Evolutionary conservation across 2,329 filamentous ascomycete genomes (phyloP).

Genomic region (Phaeosphaeriaceae sp.): DNA sequence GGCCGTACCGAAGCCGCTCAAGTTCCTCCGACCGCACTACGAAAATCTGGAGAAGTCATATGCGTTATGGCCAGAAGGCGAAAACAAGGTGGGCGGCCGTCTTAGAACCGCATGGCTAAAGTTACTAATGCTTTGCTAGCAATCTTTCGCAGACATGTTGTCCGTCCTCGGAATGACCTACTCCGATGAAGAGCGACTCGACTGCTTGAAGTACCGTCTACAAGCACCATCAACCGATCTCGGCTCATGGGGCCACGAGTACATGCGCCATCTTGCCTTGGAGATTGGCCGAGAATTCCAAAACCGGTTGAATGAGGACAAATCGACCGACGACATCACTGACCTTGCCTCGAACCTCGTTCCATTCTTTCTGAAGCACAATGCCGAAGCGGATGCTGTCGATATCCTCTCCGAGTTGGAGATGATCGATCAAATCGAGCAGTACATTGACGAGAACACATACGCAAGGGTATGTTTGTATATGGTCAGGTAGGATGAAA

Average conservation of each 20-base stretch:
- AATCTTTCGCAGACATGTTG: slow-evolving; percentile 87
- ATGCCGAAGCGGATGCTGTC: slow-evolving; percentile 96
- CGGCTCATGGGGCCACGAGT: slow-evolving; percentile 97
- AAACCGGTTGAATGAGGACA: slow-evolving; percentile 84
- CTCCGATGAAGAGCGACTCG: slow-evolving; percentile 92
- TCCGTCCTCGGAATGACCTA: slow-evolving; percentile 99
- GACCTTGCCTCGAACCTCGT: slow-evolving; percentile 85
- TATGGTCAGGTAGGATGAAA: slow-evolving; percentile 74
- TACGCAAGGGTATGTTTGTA: slow-evolving; percentile 94
- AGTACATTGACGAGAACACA: slow-evolving; percentile 91
- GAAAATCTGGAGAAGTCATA: slow-evolving; percentile 86
- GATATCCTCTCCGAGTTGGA: slow-evolving; percentile 97
- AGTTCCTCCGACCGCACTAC: slow-evolving; percentile 97
- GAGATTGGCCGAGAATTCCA: slow-evolving; percentile 96
- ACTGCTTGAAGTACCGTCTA: slow-evolving; percentile 94
- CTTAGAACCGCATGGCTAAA: too few species aligned
- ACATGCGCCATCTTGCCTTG: slow-evolving; percentile 91
- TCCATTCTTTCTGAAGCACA: slow-evolving; percentile 94
- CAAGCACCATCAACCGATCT: slow-evolving; percentile 91
- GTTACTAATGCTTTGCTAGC: slow-evolving; percentile 48
- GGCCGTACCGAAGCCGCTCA: slow-evolving; percentile 95
- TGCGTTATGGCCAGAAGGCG: slow-evolving; percentile 83
- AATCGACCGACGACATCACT: slow-evolving; percentile 81
- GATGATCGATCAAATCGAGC: slow-evolving; percentile 89
- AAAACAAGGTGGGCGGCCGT: slow-evolving; percentile 71